phyloP scores from a whole-genome alignment of 2,329 filamentous ascomycete genomes.

The Beauveria sp. region DNA sequence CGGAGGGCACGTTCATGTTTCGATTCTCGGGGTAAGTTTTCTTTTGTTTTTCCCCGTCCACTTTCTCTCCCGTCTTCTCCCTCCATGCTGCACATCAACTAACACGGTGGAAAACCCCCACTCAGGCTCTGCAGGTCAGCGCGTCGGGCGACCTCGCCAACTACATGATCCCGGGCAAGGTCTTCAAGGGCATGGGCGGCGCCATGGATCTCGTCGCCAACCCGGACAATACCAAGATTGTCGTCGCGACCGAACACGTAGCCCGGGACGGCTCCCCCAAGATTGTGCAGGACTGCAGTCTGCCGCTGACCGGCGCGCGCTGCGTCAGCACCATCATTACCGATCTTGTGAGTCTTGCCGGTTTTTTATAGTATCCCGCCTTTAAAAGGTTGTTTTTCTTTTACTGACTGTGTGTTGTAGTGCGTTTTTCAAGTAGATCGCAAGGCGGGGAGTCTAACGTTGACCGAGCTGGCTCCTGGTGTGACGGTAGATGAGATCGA shows the following conservation, averaged over 20 bases:
- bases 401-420: constrained; percentile 23
- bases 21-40: constrained; percentile 58
- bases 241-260: constrained; percentile 62
- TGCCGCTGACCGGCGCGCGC: constrained; percentile 58
- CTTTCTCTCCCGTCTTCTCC: neutral
- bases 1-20: constrained; percentile 75
- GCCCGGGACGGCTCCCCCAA: constrained; percentile 62
- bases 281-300: constrained; percentile 54
- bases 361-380: neutral
- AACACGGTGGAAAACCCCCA: neutral
- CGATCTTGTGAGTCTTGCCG: constrained; percentile 53
- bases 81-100: too few species aligned
- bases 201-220: constrained; percentile 69
- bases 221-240: constrained; percentile 63
- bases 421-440: constrained; percentile 66
- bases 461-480: constrained; percentile 64
- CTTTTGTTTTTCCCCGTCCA: neutral
- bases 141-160: constrained; percentile 75
- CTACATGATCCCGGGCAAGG: constrained; percentile 85
- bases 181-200: constrained; percentile 81
- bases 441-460: constrained; percentile 50
- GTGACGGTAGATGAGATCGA: constrained; percentile 61
- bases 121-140: constrained; percentile 65
- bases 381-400: neutral
- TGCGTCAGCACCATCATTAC: constrained; percentile 69